phyloP scores from a whole-genome alignment of 1,139 yeast genomes.

The Candida sojae region DNA sequence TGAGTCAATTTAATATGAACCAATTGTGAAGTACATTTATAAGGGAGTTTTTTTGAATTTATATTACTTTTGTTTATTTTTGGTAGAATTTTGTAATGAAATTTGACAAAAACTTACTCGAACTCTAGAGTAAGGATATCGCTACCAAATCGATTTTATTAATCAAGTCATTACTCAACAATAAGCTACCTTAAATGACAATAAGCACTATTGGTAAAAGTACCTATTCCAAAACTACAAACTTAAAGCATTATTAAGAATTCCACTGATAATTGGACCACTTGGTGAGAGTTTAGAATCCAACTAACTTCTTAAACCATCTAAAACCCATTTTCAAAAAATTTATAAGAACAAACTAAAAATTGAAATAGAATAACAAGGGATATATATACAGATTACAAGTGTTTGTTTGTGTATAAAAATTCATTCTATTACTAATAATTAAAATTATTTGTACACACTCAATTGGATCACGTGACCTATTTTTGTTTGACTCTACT shows the following conservation, averaged over 20 bases:
- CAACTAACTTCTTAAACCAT: no score
- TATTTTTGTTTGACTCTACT: not conserved
- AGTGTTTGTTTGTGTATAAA: not conserved
- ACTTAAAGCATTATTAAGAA: no score
- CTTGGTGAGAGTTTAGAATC: no score
- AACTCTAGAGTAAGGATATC: not conserved
- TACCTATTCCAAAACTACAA: not conserved
- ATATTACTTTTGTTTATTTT: not conserved
- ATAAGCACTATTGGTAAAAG: no score
- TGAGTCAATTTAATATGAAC: no score
- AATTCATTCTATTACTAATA: not conserved
- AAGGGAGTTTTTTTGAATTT: no score
- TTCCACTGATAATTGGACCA: no score
- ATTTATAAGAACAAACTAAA: not conserved
- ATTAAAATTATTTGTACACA: not conserved
- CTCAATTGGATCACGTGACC: not conserved
- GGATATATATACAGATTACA: not conserved
- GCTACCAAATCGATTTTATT: not conserved
- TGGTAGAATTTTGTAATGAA: not conserved
- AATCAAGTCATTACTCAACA: no score
- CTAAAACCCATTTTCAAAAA: not conserved
- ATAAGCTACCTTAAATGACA: no score
- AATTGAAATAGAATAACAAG: not conserved
- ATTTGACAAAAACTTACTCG: not conserved
- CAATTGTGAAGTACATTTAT: no score